A percentile compares a stretch with the other conserved stretches of the same genome.
Evolutionary conservation across 2,329 filamentous ascomycete species (phyloP).

Genomic region (Pseudogymnoascus sp.): DNA sequence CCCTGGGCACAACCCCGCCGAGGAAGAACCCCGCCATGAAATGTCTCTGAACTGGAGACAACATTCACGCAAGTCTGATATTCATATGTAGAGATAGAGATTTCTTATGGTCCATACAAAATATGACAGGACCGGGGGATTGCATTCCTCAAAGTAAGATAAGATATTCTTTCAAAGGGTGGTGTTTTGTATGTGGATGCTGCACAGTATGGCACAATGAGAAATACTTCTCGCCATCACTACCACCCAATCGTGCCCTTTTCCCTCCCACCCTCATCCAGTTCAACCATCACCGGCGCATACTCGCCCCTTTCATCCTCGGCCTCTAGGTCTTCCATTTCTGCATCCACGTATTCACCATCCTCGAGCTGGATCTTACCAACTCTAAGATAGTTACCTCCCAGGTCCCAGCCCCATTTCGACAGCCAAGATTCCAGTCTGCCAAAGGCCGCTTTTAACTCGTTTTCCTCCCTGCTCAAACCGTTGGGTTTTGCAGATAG

Average conservation of each 20-base stretch:
- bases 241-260: conserved; percentile 27
- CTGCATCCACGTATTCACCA: conserved; percentile 43
- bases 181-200: background rate
- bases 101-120: background rate
- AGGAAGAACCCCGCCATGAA: background rate
- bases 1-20: background rate
- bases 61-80: background rate
- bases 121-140: background rate
- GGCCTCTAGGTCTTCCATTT: conserved; percentile 44
- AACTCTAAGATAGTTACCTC: conserved; percentile 41
- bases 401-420: conserved; percentile 49
- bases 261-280: conserved; percentile 29
- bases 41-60: background rate
- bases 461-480: conserved; percentile 36
- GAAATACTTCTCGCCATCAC: conserved; percentile 9
- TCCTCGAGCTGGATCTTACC: conserved; percentile 48
- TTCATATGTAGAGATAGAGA: background rate
- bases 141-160: background rate
- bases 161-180: background rate
- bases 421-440: conserved; percentile 43
- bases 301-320: conserved; percentile 40
- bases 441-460: conserved; percentile 42
- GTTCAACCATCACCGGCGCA: conserved; percentile 28
- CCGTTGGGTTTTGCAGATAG: conserved; percentile 32
- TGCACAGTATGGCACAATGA: background rate